Percentiles rank a stretch among this genome's conserved stretches.
phyloP scores from a whole-genome alignment of 495 filamentous ascomycete species.

The Sordaria brevicollis region DNA sequence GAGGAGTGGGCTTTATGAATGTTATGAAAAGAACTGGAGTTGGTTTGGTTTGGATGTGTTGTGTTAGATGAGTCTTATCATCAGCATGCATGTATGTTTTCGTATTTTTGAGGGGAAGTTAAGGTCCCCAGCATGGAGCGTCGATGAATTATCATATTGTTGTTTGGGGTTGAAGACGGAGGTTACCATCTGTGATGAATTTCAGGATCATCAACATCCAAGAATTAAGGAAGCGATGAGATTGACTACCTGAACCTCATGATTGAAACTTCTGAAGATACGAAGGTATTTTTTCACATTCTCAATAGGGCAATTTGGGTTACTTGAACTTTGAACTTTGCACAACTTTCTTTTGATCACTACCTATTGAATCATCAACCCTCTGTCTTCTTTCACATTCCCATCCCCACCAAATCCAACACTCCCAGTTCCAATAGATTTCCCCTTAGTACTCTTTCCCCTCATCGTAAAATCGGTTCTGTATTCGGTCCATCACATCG shows the following conservation, averaged over 20 bases:
- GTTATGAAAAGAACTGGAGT: background rate
- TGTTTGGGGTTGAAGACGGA: background rate
- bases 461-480: background rate
- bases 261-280: no score
- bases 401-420: background rate
- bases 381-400: background rate
- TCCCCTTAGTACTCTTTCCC: background rate
- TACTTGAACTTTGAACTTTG: background rate
- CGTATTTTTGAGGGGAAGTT: background rate
- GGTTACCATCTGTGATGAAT: background rate
- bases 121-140: background rate
- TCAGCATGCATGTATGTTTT: background rate
- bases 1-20: conserved; percentile 75
- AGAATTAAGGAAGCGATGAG: no score
- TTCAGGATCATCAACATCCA: background rate
- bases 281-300: background rate
- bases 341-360: background rate
- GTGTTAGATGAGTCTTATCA: background rate
- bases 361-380: background rate
- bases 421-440: background rate
- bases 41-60: background rate
- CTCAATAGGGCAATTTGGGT: background rate
- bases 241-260: no score
- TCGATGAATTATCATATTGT: background rate
- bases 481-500: background rate